phyloP scores from a whole-genome alignment of 257 asterid genomes.

The Plectranthus barbatus region DNA sequence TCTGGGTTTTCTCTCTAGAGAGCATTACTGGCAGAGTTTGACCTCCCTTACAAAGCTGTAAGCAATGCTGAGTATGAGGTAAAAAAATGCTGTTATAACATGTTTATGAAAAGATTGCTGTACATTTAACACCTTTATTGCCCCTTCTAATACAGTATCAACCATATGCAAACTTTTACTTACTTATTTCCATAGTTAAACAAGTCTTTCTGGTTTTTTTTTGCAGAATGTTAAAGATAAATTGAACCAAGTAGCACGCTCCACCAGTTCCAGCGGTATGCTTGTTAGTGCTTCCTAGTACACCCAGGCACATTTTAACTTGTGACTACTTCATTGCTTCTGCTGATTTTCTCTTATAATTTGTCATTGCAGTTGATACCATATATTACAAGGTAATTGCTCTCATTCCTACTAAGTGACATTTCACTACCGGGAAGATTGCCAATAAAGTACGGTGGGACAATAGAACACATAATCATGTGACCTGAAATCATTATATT shows the following conservation, averaged over 20 bases:
- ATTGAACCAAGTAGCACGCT: slow-evolving; percentile 67
- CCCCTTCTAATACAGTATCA: background rate
- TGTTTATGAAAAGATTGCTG: background rate
- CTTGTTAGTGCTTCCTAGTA: slow-evolving; percentile 1
- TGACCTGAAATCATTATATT: background rate
- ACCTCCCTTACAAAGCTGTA: slow-evolving; percentile 74
- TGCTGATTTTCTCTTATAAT: slow-evolving; percentile 8
- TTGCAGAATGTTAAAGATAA: slow-evolving; percentile 75
- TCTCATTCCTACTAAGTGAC: slow-evolving; percentile 9
- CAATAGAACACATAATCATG: background rate
- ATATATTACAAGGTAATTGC: slow-evolving; percentile 70
- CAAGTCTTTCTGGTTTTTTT: slow-evolving; percentile 8
- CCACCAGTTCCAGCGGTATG: slow-evolving; percentile 43
- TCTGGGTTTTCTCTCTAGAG: slow-evolving; percentile 33
- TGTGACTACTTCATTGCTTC: background rate
- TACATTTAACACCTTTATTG: background rate
- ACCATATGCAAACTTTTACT: background rate
- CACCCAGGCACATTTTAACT: background rate
- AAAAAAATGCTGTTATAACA: slow-evolving; percentile 2
- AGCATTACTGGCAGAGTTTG: slow-evolving; percentile 63
- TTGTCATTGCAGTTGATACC: slow-evolving; percentile 54
- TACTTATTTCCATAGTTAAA: background rate
- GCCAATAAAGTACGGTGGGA: background rate
- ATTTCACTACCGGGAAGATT: slow-evolving; percentile 5
- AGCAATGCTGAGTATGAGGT: slow-evolving; percentile 86